Base-by-base conservation (phyloP, 192 early-diverging fungal species). In the Rhizophagus clarus region DNA sequence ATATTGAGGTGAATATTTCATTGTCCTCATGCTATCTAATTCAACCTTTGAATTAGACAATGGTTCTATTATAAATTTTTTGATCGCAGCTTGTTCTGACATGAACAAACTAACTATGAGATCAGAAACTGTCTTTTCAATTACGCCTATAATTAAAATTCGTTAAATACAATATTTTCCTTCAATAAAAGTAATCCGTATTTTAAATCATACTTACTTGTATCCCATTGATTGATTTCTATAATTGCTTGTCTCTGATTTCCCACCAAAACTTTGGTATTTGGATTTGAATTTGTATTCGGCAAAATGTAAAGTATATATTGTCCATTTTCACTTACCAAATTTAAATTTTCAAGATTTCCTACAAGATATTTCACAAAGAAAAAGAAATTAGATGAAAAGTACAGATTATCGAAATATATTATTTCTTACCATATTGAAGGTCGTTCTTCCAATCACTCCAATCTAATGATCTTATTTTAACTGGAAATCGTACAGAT, bases 1-100 rank as follows among this genome's bases (percentile, higher is more conserved):
- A 74, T 97, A 97, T 67, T 92, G 87, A 20, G 93, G 85, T 0
- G 96, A 90, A 81, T 94, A 98, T 82, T 97, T 97, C 51, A 99
- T 85, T 9, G 92, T 90, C 28, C 91, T 86, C 83, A 95, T 91
- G 34, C 85, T 89, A 61, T 85, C 81, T 17, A 79, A 32, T 51
- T 88, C 77, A 17, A 79, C 81, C 61, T 86, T 85, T 24, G 74
- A 80, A 42, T 79, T 67, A 11, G 70, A 0, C 10, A 26, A 76
- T 32, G 63, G 73, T 22, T 69, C 77, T 2, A 60, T 47, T 34
- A 80, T 26, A 42, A 84, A 61, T 62, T 82, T 80, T 31, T 66
- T 29, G 51, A 85, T 76, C 0, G 49, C 66, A 42, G 20, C 64
- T 63, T 85, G 60, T 28, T 87, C 84, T 26, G 80, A 28, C 42